phyloP scores from a whole-genome alignment of 208 protist genomes.

The Acanthamoeba healyi region DNA sequence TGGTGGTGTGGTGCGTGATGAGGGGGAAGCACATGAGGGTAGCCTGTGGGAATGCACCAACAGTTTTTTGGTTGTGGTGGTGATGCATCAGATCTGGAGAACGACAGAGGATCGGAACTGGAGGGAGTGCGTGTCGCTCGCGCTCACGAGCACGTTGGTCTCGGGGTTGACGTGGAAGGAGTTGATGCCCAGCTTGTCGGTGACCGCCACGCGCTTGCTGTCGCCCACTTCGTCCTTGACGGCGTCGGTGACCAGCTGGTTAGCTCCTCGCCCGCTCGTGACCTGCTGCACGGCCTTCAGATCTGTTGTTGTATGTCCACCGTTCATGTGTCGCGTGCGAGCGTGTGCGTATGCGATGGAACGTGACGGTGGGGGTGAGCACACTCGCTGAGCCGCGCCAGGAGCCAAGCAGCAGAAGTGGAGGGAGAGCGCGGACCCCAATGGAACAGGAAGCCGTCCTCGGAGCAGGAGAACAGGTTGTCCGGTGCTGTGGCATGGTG shows the following conservation, averaged over 20 bases:
- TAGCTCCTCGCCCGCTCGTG: not conserved
- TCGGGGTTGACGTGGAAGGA: constrained; percentile 45
- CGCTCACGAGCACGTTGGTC: constrained; percentile 25
- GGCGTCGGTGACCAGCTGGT: not conserved
- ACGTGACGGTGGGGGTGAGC: too few relatives aligned
- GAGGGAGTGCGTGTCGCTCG: not conserved
- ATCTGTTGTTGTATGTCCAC: too few relatives aligned
- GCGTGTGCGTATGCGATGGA: not conserved
- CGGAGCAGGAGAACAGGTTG: constrained; percentile 24
- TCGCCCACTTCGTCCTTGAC: not conserved
- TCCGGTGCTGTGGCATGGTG: not conserved
- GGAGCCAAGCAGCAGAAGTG: too few relatives aligned
- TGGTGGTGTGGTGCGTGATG: too few relatives aligned
- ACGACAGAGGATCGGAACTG: constrained; percentile 1
- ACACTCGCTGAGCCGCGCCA: too few relatives aligned
- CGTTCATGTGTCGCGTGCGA: not conserved
- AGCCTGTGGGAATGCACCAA: too few relatives aligned
- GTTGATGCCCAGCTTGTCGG: constrained; percentile 2
- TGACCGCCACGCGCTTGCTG: not conserved
- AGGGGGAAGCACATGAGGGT: too few relatives aligned
- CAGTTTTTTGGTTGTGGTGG: too few relatives aligned
- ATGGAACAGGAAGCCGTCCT: constrained; percentile 35
- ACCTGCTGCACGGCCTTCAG: not conserved
- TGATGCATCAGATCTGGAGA: too few relatives aligned
- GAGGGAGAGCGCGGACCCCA: not conserved